A percentile compares a stretch with the other conserved stretches of the same genome.
phyloP scores from a whole-genome alignment of 495 filamentous ascomycete species.

The Penicillium taxi region DNA sequence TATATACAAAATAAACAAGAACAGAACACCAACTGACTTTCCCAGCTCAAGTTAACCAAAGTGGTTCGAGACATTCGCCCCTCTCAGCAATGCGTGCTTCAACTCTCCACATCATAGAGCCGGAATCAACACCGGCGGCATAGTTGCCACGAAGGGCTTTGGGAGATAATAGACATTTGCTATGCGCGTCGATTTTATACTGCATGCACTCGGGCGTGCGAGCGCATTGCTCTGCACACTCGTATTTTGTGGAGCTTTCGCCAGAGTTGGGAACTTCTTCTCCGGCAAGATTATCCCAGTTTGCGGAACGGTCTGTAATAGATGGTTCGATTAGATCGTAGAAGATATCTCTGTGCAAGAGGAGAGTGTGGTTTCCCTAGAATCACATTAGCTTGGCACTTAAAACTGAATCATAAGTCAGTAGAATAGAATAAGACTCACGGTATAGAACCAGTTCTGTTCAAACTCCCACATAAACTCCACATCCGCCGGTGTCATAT shows the following conservation, averaged over 20 bases:
- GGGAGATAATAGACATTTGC: slow-evolving; percentile 23
- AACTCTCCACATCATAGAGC: slow-evolving; percentile 27
- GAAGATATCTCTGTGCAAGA: slow-evolving; percentile 22
- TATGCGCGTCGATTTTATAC: slow-evolving; percentile 24
- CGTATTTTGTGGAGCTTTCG: slow-evolving; percentile 13
- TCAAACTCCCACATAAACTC: slow-evolving; percentile 33
- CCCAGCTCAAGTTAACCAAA: slow-evolving; percentile 8
- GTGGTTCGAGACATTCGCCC: slow-evolving; percentile 12
- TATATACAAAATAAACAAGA: too few relatives aligned
- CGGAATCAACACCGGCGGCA: slow-evolving; percentile 12
- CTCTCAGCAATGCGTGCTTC: slow-evolving; percentile 12
- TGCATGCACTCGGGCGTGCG: slow-evolving; percentile 29
- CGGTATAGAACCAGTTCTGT: slow-evolving; percentile 29
- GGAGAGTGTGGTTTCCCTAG: slow-evolving; percentile 10
- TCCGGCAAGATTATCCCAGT: slow-evolving; percentile 25
- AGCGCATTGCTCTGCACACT: slow-evolving; percentile 32
- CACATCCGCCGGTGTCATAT: slow-evolving; percentile 37
- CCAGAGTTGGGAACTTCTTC: slow-evolving; percentile 7
- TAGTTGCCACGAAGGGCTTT: slow-evolving; percentile 12
- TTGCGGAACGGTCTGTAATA: slow-evolving; percentile 8
- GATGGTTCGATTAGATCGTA: slow-evolving; percentile 15
- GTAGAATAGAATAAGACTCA: not conserved
- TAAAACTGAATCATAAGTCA: not conserved
- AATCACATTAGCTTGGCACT: not conserved
- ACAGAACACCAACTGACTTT: too few relatives aligned